These are phyloP conservation scores for Gracilariopsis chorda DNA, from an alignment of 23 red algal species.

Conservation along the genomic window DNA sequence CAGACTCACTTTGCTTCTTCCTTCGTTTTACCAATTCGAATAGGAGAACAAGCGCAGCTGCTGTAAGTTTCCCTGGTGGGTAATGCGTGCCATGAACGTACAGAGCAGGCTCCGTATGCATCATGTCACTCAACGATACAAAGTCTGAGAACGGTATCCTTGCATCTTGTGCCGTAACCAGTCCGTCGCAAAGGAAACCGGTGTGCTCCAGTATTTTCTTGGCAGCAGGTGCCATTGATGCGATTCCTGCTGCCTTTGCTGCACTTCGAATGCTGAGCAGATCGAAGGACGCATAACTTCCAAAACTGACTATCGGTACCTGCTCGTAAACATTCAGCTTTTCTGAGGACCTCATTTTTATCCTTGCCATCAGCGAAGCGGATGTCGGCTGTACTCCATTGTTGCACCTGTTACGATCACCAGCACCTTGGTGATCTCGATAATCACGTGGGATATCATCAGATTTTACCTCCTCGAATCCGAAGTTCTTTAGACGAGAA, in stretches of 20 bases:
- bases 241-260: constrained; percentile 36
- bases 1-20: not conserved
- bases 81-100: constrained; percentile 49
- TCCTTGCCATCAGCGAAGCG: too few relatives aligned
- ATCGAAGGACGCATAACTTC: constrained; percentile 40
- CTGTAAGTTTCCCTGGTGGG: constrained; percentile 44
- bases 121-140: constrained; percentile 44
- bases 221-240: constrained; percentile 60
- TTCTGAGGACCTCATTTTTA: not conserved
- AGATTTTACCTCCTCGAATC: not conserved
- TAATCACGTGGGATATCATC: not conserved
- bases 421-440: not conserved
- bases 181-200: constrained; percentile 35
- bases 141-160: constrained; percentile 42
- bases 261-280: constrained; percentile 41
- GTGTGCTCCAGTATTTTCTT: constrained; percentile 38
- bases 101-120: constrained; percentile 56
- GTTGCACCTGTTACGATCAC: not conserved
- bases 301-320: constrained; percentile 40
- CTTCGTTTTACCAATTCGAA: constrained; percentile 8
- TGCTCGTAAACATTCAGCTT: not conserved
- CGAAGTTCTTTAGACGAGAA: constrained; percentile 6
- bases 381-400: not conserved
- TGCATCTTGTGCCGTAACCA: constrained; percentile 36
- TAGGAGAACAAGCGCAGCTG: constrained; percentile 7